These are phyloP conservation scores for Pestalotiopsis sp. DNA, from an alignment of 2,329 filamentous ascomycete genomes.

Conservation along the genomic window DNA sequence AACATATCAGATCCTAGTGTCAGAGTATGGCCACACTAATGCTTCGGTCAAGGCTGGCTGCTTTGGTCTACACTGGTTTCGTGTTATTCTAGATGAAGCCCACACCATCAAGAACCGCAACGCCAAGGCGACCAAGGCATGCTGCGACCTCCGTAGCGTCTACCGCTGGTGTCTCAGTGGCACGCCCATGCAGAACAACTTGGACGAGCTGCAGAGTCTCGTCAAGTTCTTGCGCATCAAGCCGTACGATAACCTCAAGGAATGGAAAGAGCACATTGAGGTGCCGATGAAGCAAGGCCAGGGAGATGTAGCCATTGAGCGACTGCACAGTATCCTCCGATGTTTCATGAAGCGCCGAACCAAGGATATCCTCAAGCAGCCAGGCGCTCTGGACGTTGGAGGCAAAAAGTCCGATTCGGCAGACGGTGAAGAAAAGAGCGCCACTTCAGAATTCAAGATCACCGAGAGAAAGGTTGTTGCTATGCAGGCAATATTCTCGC, in stretches of 20 bases:
- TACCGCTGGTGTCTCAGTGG: constrained; percentile 97
- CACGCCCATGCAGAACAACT: constrained; percentile 97
- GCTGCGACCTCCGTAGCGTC: constrained; percentile 80
- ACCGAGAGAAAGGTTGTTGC: constrained; percentile 88
- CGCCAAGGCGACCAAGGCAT: constrained; percentile 92
- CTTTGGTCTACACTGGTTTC: constrained; percentile 93
- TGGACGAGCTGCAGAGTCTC: constrained; percentile 92
- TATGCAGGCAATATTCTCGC: constrained; percentile 76
- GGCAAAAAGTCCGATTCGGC: constrained; percentile 61
- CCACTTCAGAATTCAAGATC: constrained; percentile 78
- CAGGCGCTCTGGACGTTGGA: constrained; percentile 78
- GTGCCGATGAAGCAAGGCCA: constrained; percentile 86
- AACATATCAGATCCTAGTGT: constrained; percentile 93
- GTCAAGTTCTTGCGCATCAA: constrained; percentile 92
- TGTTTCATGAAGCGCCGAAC: constrained; percentile 99
- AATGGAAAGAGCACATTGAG: constrained; percentile 93
- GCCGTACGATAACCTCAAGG: constrained; percentile 82
- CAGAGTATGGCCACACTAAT: constrained; percentile 77
- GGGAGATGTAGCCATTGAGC: constrained; percentile 84
- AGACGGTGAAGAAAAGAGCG: constrained; percentile 47
- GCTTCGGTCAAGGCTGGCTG: constrained; percentile 75
- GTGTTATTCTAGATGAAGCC: constrained; percentile 92
- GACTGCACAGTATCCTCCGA: constrained; percentile 81
- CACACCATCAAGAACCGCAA: constrained; percentile 99
- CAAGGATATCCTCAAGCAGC: constrained; percentile 92